A percentile compares a stretch with the other conserved stretches of the same genome.
These are phyloP conservation scores for Choiromyces venosus DNA, from an alignment of 495 filamentous ascomycete genomes.

Conservation along the genomic window DNA sequence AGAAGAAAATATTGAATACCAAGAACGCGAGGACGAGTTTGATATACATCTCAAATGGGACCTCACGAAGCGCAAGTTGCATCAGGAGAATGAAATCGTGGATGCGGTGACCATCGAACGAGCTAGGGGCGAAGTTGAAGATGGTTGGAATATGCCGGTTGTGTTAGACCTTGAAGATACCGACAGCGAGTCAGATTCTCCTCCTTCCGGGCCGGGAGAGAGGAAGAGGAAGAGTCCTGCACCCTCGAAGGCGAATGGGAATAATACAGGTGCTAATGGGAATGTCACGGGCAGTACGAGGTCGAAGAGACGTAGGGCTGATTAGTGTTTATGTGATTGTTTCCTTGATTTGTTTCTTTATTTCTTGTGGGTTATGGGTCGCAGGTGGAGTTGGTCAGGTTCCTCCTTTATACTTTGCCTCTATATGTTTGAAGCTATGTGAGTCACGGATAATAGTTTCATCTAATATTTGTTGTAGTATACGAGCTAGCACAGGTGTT, in stretches of 20 bases:
- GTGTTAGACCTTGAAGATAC: slow-evolving; percentile 71
- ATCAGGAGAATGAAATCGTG: slow-evolving; percentile 75
- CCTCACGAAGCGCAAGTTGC: slow-evolving; percentile 80
- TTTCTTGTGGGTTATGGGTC: neutral
- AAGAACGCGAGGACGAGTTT: slow-evolving; percentile 93
- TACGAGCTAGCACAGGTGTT: neutral
- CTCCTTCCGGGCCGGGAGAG: slow-evolving; percentile 14
- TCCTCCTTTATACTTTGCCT: neutral
- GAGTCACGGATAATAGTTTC: neutral
- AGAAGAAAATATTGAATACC: slow-evolving; percentile 95
- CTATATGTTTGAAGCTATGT: neutral
- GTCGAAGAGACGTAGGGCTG: neutral
- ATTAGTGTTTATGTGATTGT: neutral
- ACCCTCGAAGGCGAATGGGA: neutral
- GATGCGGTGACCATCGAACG: slow-evolving; percentile 76
- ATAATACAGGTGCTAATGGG: neutral
- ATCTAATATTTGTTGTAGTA: neutral
- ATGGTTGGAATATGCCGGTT: slow-evolving; percentile 78
- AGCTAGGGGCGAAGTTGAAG: slow-evolving; percentile 56
- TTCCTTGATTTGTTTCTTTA: neutral
- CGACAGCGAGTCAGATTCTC: slow-evolving; percentile 69
- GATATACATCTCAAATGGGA: slow-evolving; percentile 95
- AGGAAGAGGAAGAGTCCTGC: slow-evolving; percentile 32
- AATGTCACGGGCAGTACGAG: neutral
- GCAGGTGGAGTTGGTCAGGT: neutral